These are phyloP conservation scores for Vitis amurensis DNA, from an alignment of 164 flowering plant species.

Conservation along the genomic window DNA sequence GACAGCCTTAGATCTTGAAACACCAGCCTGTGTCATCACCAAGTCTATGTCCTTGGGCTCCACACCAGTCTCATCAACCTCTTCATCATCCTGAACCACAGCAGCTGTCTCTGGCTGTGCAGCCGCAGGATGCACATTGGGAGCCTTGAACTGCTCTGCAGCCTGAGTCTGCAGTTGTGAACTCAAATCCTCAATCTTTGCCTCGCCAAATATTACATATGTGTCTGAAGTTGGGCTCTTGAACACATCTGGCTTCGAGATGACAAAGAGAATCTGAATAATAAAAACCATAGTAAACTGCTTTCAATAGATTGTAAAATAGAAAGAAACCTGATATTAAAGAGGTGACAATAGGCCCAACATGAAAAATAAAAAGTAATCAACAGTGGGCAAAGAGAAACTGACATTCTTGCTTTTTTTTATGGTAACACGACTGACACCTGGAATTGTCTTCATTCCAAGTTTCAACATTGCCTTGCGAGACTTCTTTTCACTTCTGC, in stretches of 20 bases:
- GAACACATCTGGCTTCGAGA: conserved; percentile 50
- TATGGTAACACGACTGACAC: conserved; percentile 53
- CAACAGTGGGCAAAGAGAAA: neutral
- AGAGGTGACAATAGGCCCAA: no score
- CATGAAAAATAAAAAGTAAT: neutral
- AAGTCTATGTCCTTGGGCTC: conserved; percentile 52
- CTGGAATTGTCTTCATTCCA: conserved; percentile 55
- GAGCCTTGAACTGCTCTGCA: conserved; percentile 48
- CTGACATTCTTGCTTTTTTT: conserved; percentile 58
- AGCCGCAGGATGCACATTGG: conserved; percentile 30
- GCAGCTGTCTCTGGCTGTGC: conserved; percentile 38
- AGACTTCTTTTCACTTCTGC: conserved; percentile 59
- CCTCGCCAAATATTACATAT: conserved; percentile 46
- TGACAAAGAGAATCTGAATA: conserved; percentile 40
- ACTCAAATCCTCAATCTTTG: conserved; percentile 52
- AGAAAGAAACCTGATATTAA: no score
- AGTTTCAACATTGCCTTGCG: conserved; percentile 60
- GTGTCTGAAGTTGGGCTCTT: conserved; percentile 50
- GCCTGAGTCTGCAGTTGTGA: conserved; percentile 51
- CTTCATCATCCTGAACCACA: conserved; percentile 43
- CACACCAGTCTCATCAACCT: conserved; percentile 44
- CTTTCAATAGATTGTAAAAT: no score
- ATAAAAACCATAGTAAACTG: no score
- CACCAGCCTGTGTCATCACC: conserved; percentile 56
- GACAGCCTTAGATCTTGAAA: conserved; percentile 38